phyloP scores from a whole-genome alignment of 306 rosid species.

The Astragalus glycyphyllos region DNA sequence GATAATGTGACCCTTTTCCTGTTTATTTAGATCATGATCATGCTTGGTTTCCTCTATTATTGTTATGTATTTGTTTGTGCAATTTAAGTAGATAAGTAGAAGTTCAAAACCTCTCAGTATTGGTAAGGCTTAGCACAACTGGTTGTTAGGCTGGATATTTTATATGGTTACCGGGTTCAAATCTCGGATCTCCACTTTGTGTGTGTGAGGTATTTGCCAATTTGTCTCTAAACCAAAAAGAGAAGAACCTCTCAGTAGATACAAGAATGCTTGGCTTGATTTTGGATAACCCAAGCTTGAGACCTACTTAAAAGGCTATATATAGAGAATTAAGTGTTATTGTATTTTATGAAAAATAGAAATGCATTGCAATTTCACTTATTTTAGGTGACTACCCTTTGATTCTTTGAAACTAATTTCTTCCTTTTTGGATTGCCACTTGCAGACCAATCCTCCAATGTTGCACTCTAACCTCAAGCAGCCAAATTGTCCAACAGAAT shows the following conservation, averaged over 20 bases:
- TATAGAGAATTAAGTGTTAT: neutral
- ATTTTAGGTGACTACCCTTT: slow-evolving; percentile 4
- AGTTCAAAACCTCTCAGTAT: too few species aligned
- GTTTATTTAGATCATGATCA: neutral
- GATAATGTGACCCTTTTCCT: neutral
- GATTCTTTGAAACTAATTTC: slow-evolving; percentile 21
- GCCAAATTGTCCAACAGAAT: slow-evolving; percentile 47
- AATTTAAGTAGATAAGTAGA: neutral
- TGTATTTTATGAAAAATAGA: neutral
- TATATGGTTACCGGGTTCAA: too few species aligned
- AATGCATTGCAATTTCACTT: neutral
- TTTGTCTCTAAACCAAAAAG: too few species aligned
- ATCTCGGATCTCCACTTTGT: too few species aligned
- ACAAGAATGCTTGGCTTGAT: neutral
- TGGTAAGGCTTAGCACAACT: too few species aligned
- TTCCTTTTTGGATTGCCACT: slow-evolving; percentile 10
- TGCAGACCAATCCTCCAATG: slow-evolving; percentile 77
- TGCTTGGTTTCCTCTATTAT: neutral
- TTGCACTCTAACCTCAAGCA: slow-evolving; percentile 74
- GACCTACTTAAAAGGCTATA: neutral
- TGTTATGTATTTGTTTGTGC: neutral
- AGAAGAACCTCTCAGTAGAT: neutral
- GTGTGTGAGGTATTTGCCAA: too few species aligned
- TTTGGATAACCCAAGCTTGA: neutral
- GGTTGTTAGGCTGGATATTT: too few species aligned